phyloP scores from a whole-genome alignment of 2,329 filamentous ascomycete species.

The Colletotrichum theobromicola region DNA sequence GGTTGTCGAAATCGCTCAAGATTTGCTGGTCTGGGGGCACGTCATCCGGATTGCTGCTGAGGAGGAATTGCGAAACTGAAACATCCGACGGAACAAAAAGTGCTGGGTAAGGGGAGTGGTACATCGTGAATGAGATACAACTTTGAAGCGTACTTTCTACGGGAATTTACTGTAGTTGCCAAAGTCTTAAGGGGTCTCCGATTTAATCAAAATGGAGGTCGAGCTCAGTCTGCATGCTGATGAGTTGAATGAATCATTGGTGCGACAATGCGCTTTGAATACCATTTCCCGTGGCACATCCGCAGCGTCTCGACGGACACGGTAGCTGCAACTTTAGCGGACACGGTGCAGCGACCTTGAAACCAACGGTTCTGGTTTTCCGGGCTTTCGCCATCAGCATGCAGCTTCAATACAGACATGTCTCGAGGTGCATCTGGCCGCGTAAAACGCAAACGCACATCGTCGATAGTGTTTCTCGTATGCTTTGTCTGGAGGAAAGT shows the following conservation, averaged over 20 bases:
- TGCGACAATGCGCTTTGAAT: not conserved
- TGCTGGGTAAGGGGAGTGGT: not conserved
- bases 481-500: not conserved
- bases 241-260: not conserved
- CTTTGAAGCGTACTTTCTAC: not conserved
- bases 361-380: not conserved
- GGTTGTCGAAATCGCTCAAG: not conserved
- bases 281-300: not conserved
- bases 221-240: not conserved
- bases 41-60: not conserved
- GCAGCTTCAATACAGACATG: not conserved
- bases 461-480: fast-evolving
- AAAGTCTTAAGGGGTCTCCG: not conserved
- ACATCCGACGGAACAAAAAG: not conserved
- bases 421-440: not conserved
- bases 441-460: not conserved
- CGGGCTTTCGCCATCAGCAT: not conserved
- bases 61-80: not conserved
- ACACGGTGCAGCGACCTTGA: not conserved
- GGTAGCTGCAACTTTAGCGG: not conserved
- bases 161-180: not conserved
- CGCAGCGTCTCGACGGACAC: not conserved
- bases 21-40: not conserved
- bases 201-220: not conserved
- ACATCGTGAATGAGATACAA: not conserved